Base-by-base conservation (phyloP, 495 filamentous ascomycete species). In the Podospora pseudopauciseta region DNA sequence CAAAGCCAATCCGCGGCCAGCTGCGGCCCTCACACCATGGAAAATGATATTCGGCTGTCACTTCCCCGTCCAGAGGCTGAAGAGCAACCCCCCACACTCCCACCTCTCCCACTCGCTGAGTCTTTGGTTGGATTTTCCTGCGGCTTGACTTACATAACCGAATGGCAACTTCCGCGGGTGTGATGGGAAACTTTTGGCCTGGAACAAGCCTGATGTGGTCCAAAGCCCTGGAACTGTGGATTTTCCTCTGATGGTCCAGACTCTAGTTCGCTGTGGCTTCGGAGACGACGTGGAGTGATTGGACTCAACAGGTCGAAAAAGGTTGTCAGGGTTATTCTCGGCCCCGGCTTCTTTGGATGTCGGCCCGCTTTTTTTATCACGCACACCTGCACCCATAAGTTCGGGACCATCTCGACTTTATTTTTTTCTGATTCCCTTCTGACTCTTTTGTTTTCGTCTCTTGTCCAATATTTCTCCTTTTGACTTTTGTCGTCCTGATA, bases 341-440 rank as follows among this genome's bases (percentile, higher is more conserved):
- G 23, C 55, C 55, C 39, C 39, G 39, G 39, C 39, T 32, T 32
- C 39, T 49, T 49, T 13, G 39, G 39, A 49, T 49, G 30, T 49
- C 30, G 61, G 61, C 61, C 61, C 61, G 49, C 61, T 63, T 63
- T 63, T 60, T 49, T 63, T 63, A 44, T 49, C 61, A 44, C 30
- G 49, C 61, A 63, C 20, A 63, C 55, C 55, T 63, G 18, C 27
- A 61, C 18, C 59, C 23, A 58, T 61, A 18, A 18, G 26, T 61
- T 32, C 13, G 55, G 55, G n/a, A 19, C 55, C n/a, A 58, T 9
- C 60, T 20, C 32, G 18, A n/a, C 9, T 19, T 44, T 44, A 19
- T 18, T 49, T 44, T 39, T 23, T 23, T 63, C 30, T 32, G 15
- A 34, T 49, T 63, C 61, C 9, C 30, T 32, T 44, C 19, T 19